Base-by-base conservation (phyloP, 192 early-diverging fungal genomes). In the Funneliformis mosseae region DNA sequence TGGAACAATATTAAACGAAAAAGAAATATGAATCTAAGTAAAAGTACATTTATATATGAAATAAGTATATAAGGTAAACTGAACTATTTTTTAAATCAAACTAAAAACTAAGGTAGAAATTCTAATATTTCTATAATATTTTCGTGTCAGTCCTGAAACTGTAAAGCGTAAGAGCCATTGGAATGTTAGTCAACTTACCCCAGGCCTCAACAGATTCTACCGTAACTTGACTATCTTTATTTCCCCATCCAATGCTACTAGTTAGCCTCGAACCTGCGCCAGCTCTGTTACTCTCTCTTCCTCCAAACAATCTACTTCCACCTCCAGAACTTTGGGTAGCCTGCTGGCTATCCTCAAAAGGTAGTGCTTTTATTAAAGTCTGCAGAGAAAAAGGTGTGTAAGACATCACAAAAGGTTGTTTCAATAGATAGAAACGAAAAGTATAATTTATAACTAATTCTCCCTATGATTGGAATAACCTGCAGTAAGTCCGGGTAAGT, bases 331-430 rank as follows among this genome's bases (percentile, higher is more conserved):
- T 12, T 82, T 82, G 38, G 81, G 45, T 45, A 68, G 77, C 38
- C 42, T 41, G 66, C 68, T 46, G 82, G 12, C 46, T 60, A 18
- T 89, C 88, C 50, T 88, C 86, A 33, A 89, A 33, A 33, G 76
- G 74, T 45, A 83, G 64, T 21, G 77, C 81, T 50, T 77, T 80
- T 10, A 91, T 74, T 33, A 91, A 80, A 10, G 86, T 85, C 79
- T 91, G 90, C 46, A 89, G 78, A 25, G 84, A 85, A 76, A 87
- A 91, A 11, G 88, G 87, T 18, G 82, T 80, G 68, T 85, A 88
- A 75, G 48, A 3, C 78, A 79, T 79, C 8, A 9, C 67, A 33
- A 33, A 33, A 33, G 33, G 33, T 33, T 33, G 33, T 33, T 33
- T 33, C 33, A 33, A 33, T 33, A 33, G 33, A 33, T 33, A 2